Conservation (phyloP, 2,329 filamentous ascomycete species). For the Drechslerella stenobrocha region DNA sequence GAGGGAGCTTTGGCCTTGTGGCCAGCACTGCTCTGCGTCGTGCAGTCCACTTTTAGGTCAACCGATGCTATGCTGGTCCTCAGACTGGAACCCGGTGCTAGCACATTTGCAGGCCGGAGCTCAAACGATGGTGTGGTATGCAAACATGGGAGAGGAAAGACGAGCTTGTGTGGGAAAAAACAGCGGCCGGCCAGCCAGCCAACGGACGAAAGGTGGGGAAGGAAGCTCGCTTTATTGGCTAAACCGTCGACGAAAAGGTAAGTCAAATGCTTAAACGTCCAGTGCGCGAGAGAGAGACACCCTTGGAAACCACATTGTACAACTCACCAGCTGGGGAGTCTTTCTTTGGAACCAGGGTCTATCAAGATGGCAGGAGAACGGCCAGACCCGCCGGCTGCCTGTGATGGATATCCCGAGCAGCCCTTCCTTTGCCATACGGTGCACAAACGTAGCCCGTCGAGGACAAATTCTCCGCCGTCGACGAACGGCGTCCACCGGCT, state of each 20-base stretch:
- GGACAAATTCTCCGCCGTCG: conserved; percentile 21
- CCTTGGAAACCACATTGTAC: conserved; percentile 42
- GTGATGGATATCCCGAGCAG: conserved; percentile 1
- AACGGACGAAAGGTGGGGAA: conserved; percentile 45
- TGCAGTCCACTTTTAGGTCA: conserved; percentile 46
- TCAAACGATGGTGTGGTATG: conserved; percentile 46
- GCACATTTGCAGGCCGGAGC: conserved; percentile 35
- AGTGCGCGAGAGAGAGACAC: conserved; percentile 21
- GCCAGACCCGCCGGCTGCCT: conserved; percentile 21
- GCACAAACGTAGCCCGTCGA: conserved; percentile 40
- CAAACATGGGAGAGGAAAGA: conserved; percentile 47
- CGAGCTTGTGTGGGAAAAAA: conserved; percentile 41
- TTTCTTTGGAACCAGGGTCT: conserved; percentile 37
- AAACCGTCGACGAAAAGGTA: conserved; percentile 25
- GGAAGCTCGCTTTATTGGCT: conserved; percentile 42
- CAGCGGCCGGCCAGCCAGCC: conserved; percentile 34
- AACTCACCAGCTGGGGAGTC: conserved; percentile 34
- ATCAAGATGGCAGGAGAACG: conserved; percentile 27
- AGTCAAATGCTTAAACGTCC: conserved; percentile 26
- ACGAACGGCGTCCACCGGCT: conserved; percentile 13
- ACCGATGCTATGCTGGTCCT: conserved; percentile 46
- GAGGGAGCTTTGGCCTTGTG: conserved; percentile 34
- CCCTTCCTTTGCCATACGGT: conserved; percentile 40
- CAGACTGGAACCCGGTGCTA: conserved; percentile 46
- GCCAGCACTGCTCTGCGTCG: conserved; percentile 47